Percentiles rank a stretch among this genome's conserved stretches.
Evolutionary conservation across 1,284 basidiomycete species (phyloP).

Genomic region (Phellopilus nigrolimitatus): DNA sequence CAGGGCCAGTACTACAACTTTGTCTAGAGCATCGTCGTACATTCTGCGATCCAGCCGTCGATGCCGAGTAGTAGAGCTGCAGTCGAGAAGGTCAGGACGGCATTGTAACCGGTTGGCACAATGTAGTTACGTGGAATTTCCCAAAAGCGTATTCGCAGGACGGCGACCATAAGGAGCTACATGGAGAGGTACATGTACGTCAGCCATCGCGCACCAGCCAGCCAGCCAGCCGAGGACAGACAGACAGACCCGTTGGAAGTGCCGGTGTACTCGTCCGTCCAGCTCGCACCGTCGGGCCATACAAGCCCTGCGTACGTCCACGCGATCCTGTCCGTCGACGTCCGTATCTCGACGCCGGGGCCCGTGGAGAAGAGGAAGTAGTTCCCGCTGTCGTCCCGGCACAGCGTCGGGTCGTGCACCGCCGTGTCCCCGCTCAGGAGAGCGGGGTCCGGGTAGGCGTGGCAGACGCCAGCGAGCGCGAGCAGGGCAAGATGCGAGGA

Average conservation of each 20-base stretch:
- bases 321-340: constrained; percentile 44
- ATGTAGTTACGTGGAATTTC: constrained; percentile 39
- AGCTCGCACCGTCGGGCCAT: constrained; percentile 45
- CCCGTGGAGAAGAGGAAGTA: constrained; percentile 51
- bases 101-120: background rate
- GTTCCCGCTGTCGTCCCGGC: constrained; percentile 44
- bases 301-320: constrained; percentile 47
- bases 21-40: constrained; percentile 4
- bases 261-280: constrained; percentile 48
- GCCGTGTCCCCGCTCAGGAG: constrained; percentile 41
- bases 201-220: background rate
- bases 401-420: constrained; percentile 47
- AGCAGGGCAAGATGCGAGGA: background rate
- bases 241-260: constrained; percentile 40
- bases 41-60: constrained; percentile 26
- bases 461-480: background rate
- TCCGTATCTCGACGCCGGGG: constrained; percentile 46
- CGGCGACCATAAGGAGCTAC: constrained; percentile 45
- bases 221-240: too few relatives aligned
- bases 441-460: constrained; percentile 28
- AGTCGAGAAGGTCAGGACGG: background rate
- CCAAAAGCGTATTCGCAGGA: constrained; percentile 45
- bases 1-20: too few relatives aligned
- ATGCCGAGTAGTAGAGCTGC: constrained; percentile 31
- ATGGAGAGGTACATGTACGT: background rate